Conservation (phyloP, 129 eudicot species). For the Daucus carota region DH1_v3.0 NC_030381.2:9182501-9183000, state of each 20-base stretch:
- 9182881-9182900: not conserved
- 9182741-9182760: slow-evolving; percentile 21
- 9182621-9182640: slow-evolving; percentile 77
- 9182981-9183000: not conserved
- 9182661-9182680: slow-evolving; percentile 50
- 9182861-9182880: not conserved
- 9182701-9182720: slow-evolving; percentile 65
- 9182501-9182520: slow-evolving; percentile 55
- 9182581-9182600: not conserved
- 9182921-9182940: slow-evolving; percentile 1
- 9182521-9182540: slow-evolving; percentile 75
- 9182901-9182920: not conserved
- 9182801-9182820: slow-evolving; percentile 29
- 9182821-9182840: slow-evolving; percentile 43
- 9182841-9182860: slow-evolving; percentile 1
- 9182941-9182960: not conserved
- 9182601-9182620: not conserved
- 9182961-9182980: not conserved
- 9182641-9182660: slow-evolving; percentile 60
- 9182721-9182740: slow-evolving; percentile 54
- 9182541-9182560: slow-evolving; percentile 3
- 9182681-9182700: slow-evolving; percentile 79
- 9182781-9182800: slow-evolving; percentile 36
- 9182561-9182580: not conserved
- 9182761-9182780: slow-evolving; percentile 56